A percentile compares a stretch with the other conserved stretches of the same genome.
Conservation (phyloP, 2,329 filamentous ascomycete genomes). For the Botrytis tulipae region DNA sequence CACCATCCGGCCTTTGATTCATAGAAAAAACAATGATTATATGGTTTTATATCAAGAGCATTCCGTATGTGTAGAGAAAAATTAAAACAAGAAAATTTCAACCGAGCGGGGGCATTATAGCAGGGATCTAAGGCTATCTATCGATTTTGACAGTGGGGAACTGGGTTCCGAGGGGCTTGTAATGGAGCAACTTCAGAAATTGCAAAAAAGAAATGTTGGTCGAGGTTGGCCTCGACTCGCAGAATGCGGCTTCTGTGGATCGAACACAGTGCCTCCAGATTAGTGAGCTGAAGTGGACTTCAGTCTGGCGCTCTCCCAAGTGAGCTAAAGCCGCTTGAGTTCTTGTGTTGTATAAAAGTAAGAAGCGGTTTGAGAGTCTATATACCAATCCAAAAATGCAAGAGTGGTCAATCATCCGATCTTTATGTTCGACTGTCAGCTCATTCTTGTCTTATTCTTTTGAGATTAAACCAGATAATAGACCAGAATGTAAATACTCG, state of each 20-base stretch:
- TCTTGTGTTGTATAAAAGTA: not conserved
- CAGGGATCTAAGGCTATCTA: not conserved
- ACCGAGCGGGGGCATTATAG: not conserved
- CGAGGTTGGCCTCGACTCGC: not conserved
- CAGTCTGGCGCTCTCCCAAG: not conserved
- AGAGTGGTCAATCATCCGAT: not conserved
- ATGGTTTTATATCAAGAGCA: not conserved
- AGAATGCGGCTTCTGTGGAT: not conserved
- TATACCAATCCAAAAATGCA: not conserved
- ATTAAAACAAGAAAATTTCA: not conserved
- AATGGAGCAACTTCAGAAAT: not conserved
- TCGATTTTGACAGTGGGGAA: not conserved
- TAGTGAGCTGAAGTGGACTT: not conserved
- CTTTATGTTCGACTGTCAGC: not conserved
- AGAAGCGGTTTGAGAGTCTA: fast-evolving
- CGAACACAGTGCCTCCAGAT: not conserved
- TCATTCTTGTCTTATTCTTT: not conserved
- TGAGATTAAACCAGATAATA: not conserved
- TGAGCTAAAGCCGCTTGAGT: not conserved
- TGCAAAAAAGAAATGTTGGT: not conserved
- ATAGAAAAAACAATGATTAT: fast-evolving
- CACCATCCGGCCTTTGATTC: not conserved
- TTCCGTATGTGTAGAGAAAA: not conserved
- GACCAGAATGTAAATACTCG: not conserved
- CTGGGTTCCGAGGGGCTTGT: not conserved